Percentiles rank a stretch among this genome's conserved stretches.
phyloP scores from a whole-genome alignment of 305 asterid species.

The Fraxinus ornus region DNA sequence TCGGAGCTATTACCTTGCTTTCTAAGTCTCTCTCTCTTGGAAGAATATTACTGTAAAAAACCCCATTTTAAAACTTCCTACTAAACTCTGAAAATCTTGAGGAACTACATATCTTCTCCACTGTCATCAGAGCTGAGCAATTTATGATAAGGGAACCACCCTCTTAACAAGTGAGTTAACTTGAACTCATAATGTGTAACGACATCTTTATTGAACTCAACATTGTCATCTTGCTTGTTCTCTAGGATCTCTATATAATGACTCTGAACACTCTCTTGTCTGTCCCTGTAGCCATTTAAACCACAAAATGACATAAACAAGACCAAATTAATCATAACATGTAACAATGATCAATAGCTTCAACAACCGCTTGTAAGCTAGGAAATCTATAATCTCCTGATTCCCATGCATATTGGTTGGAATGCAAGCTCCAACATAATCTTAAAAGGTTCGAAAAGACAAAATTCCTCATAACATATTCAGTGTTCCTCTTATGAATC shows the following conservation, averaged over 20 bases:
- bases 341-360: background rate
- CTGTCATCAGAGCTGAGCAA: slow-evolving; percentile 29
- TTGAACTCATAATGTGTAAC: slow-evolving; percentile 30
- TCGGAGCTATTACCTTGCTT: slow-evolving; percentile 20
- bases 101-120: slow-evolving; percentile 31
- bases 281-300: slow-evolving; percentile 24
- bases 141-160: slow-evolving; percentile 55
- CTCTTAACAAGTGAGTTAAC: slow-evolving; percentile 38
- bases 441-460: background rate
- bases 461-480: background rate
- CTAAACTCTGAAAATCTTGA: slow-evolving; percentile 31
- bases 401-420: background rate
- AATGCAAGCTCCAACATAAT: background rate
- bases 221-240: slow-evolving; percentile 31
- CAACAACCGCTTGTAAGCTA: background rate
- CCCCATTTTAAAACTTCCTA: slow-evolving; percentile 39
- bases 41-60: slow-evolving; percentile 29
- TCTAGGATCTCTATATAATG: slow-evolving; percentile 28
- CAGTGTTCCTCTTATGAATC: background rate
- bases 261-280: slow-evolving; percentile 26
- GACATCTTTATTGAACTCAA: slow-evolving; percentile 22
- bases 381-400: background rate
- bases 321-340: slow-evolving; percentile 13
- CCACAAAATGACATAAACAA: slow-evolving; percentile 32
- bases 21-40: slow-evolving; percentile 32